phyloP scores from a whole-genome alignment of 2,329 filamentous ascomycete genomes.

The Fusarium nisikadoi region DNA sequence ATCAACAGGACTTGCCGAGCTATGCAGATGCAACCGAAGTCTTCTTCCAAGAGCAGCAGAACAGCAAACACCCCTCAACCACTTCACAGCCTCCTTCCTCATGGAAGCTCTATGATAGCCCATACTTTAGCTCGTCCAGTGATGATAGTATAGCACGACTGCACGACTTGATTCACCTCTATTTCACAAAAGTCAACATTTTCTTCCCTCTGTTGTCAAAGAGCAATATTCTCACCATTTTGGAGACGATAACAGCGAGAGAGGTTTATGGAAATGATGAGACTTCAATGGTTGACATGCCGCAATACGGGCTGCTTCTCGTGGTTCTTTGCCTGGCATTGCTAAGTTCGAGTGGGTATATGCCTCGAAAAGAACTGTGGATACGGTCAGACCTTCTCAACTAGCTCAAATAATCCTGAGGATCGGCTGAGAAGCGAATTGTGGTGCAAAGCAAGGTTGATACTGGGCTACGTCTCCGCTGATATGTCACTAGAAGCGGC shows the following conservation, averaged over 20 bases:
- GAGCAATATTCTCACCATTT: not conserved
- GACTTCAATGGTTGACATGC: not conserved
- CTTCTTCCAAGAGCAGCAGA: conserved; percentile 11
- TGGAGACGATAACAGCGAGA: not conserved
- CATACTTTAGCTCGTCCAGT: not conserved
- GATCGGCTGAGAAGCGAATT: not conserved
- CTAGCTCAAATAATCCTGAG: not conserved
- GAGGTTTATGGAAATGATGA: not conserved
- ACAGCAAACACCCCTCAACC: not conserved
- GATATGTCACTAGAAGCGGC: conserved; percentile 39
- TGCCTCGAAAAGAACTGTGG: not conserved
- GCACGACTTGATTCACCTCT: conserved; percentile 6
- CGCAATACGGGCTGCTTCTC: conserved; percentile 5
- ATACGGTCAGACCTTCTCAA: not conserved
- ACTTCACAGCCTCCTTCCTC: not conserved
- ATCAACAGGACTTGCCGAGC: accelerated
- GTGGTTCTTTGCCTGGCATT: conserved; percentile 14
- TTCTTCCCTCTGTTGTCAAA: conserved; percentile 36
- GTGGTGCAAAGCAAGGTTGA: conserved; percentile 41
- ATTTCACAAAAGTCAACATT: conserved; percentile 43
- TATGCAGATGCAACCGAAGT: conserved; percentile 19
- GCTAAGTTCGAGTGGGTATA: not conserved
- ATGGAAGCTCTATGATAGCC: conserved; percentile 12
- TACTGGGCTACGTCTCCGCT: conserved; percentile 35
- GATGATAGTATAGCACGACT: accelerated